A percentile compares a stretch with the other conserved stretches of the same genome.
Evolutionary conservation across 1,139 yeast species (phyloP).

Genomic region (Suhomyces yuchorum): DNA sequence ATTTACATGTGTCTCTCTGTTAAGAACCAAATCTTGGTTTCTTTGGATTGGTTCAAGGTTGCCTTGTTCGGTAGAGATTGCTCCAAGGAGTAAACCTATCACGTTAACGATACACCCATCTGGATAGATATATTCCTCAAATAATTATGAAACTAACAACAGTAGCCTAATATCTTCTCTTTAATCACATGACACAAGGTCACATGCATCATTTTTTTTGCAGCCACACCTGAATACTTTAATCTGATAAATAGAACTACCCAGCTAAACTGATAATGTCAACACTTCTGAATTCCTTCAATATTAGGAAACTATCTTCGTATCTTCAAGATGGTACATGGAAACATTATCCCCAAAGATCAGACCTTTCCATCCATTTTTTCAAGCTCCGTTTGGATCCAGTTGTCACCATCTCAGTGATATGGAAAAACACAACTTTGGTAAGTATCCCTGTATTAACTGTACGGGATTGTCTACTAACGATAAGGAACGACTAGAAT

Average conservation of each 20-base stretch:
- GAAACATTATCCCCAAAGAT: conserved; percentile 32
- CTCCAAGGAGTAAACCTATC: conserved; percentile 48
- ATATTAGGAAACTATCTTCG: conserved; percentile 16
- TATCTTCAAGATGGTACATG: conserved; percentile 18
- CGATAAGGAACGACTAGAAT: conserved; percentile 19
- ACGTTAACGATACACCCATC: background rate
- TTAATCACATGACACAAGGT: too few species aligned
- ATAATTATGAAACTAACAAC: conserved; percentile 1
- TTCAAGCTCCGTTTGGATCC: conserved; percentile 10
- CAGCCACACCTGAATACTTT: conserved; percentile 2
- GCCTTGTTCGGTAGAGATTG: conserved; percentile 87
- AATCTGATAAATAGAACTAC: too few species aligned
- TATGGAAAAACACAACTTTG: conserved; percentile 27
- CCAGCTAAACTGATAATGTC: conserved; percentile 3
- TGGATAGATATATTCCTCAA: conserved; percentile 1
- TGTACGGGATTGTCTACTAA: background rate
- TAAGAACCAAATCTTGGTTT: conserved; percentile 82
- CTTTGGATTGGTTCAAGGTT: conserved; percentile 86
- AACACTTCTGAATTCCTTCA: conserved; percentile 11
- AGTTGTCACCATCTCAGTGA: conserved; percentile 7
- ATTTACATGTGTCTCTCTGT: conserved; percentile 89
- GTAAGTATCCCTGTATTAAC: conserved; percentile 17
- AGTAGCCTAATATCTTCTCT: too few species aligned
- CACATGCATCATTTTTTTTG: too few species aligned
- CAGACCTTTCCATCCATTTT: conserved; percentile 26